phyloP scores from a whole-genome alignment of 805 yeast species.

The Cephaloascus albidus region DNA sequence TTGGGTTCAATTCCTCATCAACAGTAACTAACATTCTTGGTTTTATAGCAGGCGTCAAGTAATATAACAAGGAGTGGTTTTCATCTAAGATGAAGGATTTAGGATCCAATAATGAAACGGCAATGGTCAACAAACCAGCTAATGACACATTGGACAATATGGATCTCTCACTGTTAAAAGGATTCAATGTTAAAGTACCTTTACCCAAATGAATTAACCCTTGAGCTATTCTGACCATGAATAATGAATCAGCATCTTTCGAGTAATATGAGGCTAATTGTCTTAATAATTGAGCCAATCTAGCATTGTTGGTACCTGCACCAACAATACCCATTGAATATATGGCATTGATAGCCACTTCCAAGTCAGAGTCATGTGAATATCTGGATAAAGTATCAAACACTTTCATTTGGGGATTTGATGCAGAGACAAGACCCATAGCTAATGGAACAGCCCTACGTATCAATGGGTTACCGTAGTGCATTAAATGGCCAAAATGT shows the following conservation, averaged over 20 bases:
- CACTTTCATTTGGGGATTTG: slow-evolving; percentile 94
- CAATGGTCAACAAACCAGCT: slow-evolving; percentile 79
- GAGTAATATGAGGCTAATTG: slow-evolving; percentile 91
- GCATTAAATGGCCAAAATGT: slow-evolving; percentile 96
- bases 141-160: slow-evolving; percentile 81
- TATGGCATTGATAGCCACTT: slow-evolving; percentile 90
- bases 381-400: slow-evolving; percentile 93
- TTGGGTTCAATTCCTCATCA: slow-evolving; percentile 82
- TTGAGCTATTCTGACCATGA: slow-evolving; percentile 90
- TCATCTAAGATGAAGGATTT: slow-evolving; percentile 67
- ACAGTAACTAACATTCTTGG: slow-evolving; percentile 92
- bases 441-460: slow-evolving; percentile 95
- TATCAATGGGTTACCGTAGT: slow-evolving; percentile 87
- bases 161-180: slow-evolving; percentile 83
- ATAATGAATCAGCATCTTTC: slow-evolving; percentile 82
- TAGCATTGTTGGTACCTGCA: slow-evolving; percentile 97
- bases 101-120: slow-evolving; percentile 82
- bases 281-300: slow-evolving; percentile 90
- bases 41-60: slow-evolving; percentile 78
- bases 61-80: slow-evolving; percentile 73
- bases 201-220: slow-evolving; percentile 94
- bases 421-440: slow-evolving; percentile 90
- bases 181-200: slow-evolving; percentile 85
- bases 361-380: slow-evolving; percentile 91
- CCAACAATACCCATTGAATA: slow-evolving; percentile 98